Conservation (phyloP, 1,139 yeast species). For the Ogataea hybrid region DNA sequence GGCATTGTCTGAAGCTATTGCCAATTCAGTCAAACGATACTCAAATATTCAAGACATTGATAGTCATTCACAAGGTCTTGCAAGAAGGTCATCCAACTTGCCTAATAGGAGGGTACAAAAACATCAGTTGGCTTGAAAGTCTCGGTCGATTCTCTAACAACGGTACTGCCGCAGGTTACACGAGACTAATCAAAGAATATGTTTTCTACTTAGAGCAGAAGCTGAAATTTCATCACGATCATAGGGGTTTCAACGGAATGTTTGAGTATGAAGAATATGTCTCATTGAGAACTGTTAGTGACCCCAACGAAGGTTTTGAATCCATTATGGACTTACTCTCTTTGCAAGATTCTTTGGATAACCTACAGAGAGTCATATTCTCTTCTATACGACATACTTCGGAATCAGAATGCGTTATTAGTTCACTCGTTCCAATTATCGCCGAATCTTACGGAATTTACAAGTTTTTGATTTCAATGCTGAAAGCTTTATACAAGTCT, state of each 20-base stretch:
- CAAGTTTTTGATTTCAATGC: constrained; percentile 85
- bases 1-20: constrained; percentile 79
- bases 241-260: constrained; percentile 90
- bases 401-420: constrained; percentile 75
- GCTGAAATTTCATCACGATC: constrained; percentile 78
- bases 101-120: constrained; percentile 77
- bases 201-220: constrained; percentile 69
- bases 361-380: constrained; percentile 74
- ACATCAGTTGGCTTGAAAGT: constrained; percentile 59
- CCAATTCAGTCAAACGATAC: constrained; percentile 83
- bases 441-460: constrained; percentile 95
- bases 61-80: constrained; percentile 85
- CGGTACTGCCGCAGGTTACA: constrained; percentile 50
- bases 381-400: constrained; percentile 57
- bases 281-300: constrained; percentile 81
- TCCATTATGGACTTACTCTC: constrained; percentile 83
- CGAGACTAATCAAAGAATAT: constrained; percentile 75
- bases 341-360: constrained; percentile 81
- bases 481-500: constrained; percentile 69
- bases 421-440: constrained; percentile 87
- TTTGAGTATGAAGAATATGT: constrained; percentile 96
- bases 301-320: constrained; percentile 95
- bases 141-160: constrained; percentile 42
- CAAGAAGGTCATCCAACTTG: constrained; percentile 95
- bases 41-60: constrained; percentile 84